These are phyloP conservation scores for Casaregolazyma suthepensis DNA, from an alignment of 1,139 yeast genomes.

Conservation along the genomic window DNA sequence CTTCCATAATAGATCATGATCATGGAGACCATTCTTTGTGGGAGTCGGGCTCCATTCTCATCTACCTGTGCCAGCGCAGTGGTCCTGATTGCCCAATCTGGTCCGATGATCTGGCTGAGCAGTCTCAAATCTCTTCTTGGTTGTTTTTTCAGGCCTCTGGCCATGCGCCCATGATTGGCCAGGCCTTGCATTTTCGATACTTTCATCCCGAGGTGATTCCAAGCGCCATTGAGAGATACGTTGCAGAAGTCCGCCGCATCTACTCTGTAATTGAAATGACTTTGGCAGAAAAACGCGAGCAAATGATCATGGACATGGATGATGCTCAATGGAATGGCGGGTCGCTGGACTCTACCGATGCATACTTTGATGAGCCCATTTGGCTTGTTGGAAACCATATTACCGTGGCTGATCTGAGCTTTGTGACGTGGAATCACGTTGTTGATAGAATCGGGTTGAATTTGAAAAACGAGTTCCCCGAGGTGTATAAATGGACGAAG, in stretches of 20 bases:
- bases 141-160: conserved; percentile 92
- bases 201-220: conserved; percentile 85
- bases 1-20: conserved; percentile 85
- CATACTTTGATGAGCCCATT: conserved; percentile 88
- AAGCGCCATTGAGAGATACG: conserved; percentile 84
- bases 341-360: conserved; percentile 76
- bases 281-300: conserved; percentile 86
- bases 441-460: conserved; percentile 90
- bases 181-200: conserved; percentile 87
- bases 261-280: conserved; percentile 96
- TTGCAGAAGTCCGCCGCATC: conserved; percentile 89
- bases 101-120: conserved; percentile 75
- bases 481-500: conserved; percentile 87
- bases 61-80: conserved; percentile 70
- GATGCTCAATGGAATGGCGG: conserved; percentile 85
- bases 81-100: conserved; percentile 62
- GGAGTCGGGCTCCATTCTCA: conserved; percentile 90
- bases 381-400: conserved; percentile 93
- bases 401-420: conserved; percentile 85
- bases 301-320: conserved; percentile 83
- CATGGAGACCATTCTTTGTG: conserved; percentile 76
- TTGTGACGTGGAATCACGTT: conserved; percentile 96
- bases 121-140: conserved; percentile 86
- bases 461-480: conserved; percentile 83
- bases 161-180: conserved; percentile 98